Evolutionary conservation across 345 rosid species (phyloP), one percentile per base, ranked within the genome.

Genomic region (Cardiospermum halicacabum): DNA sequence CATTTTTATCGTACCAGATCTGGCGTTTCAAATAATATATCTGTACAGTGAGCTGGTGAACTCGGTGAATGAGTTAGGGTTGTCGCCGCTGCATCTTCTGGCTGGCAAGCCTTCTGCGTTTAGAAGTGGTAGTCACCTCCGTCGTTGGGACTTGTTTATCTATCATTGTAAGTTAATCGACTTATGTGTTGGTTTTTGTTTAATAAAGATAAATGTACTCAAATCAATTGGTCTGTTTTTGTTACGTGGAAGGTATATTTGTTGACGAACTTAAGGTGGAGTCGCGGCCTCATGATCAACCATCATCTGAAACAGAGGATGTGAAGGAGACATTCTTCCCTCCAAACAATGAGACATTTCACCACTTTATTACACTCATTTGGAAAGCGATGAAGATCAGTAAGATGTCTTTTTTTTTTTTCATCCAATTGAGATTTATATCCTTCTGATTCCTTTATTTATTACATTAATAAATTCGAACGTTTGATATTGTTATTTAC

Each of bases 21-120:
- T 84, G 72, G 83, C 86, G 53, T 81, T 75, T 62, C 82, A 80
- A 40, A 84, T 81, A 24, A 72, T 84, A 25, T 5, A 34, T 48
- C 7, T 32, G 18, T 65, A 74, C 13, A 10, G 5, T 42, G 13
- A 70, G 0, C 72, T 81, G 18, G 78, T 65, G 2, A 56, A 72
- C 58, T n/a, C 0, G 13, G 62, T 49, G 61, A 74, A 80, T 58
- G 65, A 62, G 54, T 19, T 26, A 15, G 84, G 83, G 24, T 27
- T 30, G 3, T 48, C 83, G 2, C 84, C 89, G 22, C 81, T 84
- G 21, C 81, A 84, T 60, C 15, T 76, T 13, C 58, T 80, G 37
- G 89, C 89, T 8, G 64, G 65, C 48, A 80, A 78, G 58, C 77
- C 83, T 34, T 13, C 39, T 1, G 76, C 72, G 34, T 84, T 79